Evolutionary conservation across 805 yeast species (phyloP).

Genomic region (Alloascoidea africana): DNA sequence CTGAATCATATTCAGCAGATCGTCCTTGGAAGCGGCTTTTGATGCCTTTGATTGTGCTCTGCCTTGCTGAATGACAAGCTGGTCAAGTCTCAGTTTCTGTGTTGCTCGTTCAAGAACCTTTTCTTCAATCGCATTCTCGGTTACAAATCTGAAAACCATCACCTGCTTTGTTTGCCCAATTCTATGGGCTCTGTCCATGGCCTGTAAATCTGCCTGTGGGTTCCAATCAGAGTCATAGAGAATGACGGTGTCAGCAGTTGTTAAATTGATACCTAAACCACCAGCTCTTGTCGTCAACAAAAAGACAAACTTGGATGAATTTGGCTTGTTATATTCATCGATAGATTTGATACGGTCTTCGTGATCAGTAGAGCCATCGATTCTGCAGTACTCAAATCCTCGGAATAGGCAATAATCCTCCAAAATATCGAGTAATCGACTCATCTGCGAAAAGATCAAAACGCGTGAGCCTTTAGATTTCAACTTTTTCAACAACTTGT

Average conservation of each 20-base stretch:
- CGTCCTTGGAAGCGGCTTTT: conserved; percentile 45
- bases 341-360: conserved; percentile 87
- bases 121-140: conserved; percentile 93
- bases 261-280: conserved; percentile 87
- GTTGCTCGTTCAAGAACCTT: conserved; percentile 94
- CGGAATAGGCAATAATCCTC: conserved; percentile 87
- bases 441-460: conserved; percentile 87
- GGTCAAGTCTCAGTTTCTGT: conserved; percentile 83
- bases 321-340: conserved; percentile 79
- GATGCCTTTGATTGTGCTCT: conserved; percentile 31
- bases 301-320: conserved; percentile 70
- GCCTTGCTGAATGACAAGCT: conserved; percentile 91
- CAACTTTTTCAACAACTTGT: conserved; percentile 61
- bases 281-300: conserved; percentile 92
- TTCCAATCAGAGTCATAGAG: conserved; percentile 94
- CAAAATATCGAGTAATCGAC: conserved; percentile 72
- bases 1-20: conserved; percentile 87
- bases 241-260: conserved; percentile 82
- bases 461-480: conserved; percentile 76
- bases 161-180: conserved; percentile 97
- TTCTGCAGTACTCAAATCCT: conserved; percentile 76
- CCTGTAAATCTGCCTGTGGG: conserved; percentile 95
- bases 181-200: conserved; percentile 97
- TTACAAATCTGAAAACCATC: conserved; percentile 79
- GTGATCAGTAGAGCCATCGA: conserved; percentile 87